A percentile compares a stretch with the other conserved stretches of the same genome.
Evolutionary conservation across 2,329 filamentous ascomycete species (phyloP).

Genomic region (Botryotinia globosa): DNA sequence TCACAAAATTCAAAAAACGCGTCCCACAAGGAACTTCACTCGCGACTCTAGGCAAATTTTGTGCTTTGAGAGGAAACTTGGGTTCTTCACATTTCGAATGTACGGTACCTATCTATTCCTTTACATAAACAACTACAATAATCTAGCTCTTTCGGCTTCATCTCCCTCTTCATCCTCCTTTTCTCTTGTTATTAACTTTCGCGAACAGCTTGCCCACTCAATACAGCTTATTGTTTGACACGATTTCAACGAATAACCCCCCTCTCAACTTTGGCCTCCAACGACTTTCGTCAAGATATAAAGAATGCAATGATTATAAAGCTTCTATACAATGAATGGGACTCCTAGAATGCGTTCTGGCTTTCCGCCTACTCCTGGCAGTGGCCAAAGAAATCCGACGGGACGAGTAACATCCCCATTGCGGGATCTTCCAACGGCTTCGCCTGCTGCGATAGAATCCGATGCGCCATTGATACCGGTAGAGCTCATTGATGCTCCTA

Average conservation of each 20-base stretch:
- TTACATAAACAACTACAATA: not conserved
- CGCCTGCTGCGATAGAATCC: conserved; percentile 24
- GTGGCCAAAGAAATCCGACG: conserved; percentile 41
- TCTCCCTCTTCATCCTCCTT: not conserved
- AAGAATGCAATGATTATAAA: conserved; percentile 14
- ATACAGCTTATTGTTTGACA: not conserved
- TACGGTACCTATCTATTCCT: not conserved
- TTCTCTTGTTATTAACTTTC: not conserved
- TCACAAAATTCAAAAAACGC: not conserved
- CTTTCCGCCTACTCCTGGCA: conserved; percentile 71
- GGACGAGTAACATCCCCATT: conserved; percentile 31
- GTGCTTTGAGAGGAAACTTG: not conserved
- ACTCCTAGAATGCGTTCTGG: conserved; percentile 81
- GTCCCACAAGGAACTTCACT: conserved; percentile 1
- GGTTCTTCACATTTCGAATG: not conserved
- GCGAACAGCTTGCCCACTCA: not conserved
- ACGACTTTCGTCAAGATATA: conserved; percentile 47
- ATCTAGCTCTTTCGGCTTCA: not conserved
- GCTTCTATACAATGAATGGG: conserved; percentile 52
- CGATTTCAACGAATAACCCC: not conserved
- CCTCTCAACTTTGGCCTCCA: not conserved
- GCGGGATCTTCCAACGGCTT: conserved; percentile 30
- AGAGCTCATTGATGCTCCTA: conserved; percentile 80
- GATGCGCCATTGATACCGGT: conserved; percentile 71
- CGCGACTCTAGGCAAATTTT: not conserved